Base-by-base conservation (phyloP, 495 filamentous ascomycete genomes). In the Bathelium albidoporum region DNA sequence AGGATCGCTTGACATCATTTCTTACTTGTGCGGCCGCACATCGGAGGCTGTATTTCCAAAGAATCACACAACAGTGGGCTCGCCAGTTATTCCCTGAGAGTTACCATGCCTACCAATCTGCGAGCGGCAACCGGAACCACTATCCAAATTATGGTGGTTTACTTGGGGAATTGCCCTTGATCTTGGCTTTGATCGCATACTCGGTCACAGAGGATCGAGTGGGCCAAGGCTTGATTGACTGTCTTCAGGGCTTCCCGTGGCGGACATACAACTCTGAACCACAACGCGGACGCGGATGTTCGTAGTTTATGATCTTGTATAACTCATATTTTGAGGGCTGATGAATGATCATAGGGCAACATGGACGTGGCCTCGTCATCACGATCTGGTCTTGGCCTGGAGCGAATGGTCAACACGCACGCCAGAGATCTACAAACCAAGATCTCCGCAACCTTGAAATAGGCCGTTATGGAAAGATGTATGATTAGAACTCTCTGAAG, bases 151-250 rank as follows among this genome's bases (percentile, higher is more conserved):
- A 24, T n/a, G 73, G 73, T 1, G 70, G 68, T 1, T 55, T 75
- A 5, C 64, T 41, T 43, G 73, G 73, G 1, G 73, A 75, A 5
- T 63, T 75, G 7, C 67, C 70, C 1, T 59, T 75, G 12, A 64
- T 75, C n/a, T 62, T 75, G 1, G 68, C 62, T 22, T 65, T 75
- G 12, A 55, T 74, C 10, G 70, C 72, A 2, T 66, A 70, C 61
- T 69, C 70, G 0, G 44, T 1, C 26, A 55, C 22, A 24, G 49
- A 55, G 24, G 5, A 55, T 24, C 22, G 29, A 29, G 49, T 55
- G 20, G 20, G 2, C 20, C 49, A 55, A 16, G 49, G 22, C 0
- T 10, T 55, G 7, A n/a, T 28, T 9, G 5, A 9, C 1, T 55
- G 49, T 2, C 22, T 55, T 11, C 24, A 29, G 2, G 49, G 49